Evolutionary conservation across 352 stramenopile species (phyloP).

Genomic region (Phytophthora sansomeana): DNA sequence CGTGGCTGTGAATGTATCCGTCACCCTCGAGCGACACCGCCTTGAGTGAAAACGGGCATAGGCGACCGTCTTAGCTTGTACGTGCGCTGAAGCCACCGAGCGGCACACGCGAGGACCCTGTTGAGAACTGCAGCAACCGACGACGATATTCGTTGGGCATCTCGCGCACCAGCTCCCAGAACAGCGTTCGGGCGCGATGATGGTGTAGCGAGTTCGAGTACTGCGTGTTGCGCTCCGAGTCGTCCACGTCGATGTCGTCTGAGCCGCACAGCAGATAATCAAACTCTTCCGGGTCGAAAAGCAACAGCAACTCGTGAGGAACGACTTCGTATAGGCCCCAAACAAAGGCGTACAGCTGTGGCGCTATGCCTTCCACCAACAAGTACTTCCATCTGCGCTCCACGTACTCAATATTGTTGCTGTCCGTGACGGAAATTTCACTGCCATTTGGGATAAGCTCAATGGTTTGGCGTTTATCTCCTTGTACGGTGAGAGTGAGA

Average conservation of each 20-base stretch:
- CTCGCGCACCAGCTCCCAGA: slow-evolving; percentile 79
- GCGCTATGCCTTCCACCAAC: slow-evolving; percentile 88
- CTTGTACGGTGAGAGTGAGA: slow-evolving; percentile 47
- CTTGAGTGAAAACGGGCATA: slow-evolving; percentile 63
- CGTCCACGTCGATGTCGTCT: slow-evolving; percentile 92
- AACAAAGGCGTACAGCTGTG: slow-evolving; percentile 82
- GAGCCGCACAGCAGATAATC: slow-evolving; percentile 95
- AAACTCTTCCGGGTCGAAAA: slow-evolving; percentile 97
- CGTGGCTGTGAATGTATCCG: slow-evolving; percentile 60
- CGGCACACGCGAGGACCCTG: slow-evolving; percentile 62
- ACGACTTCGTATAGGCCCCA: slow-evolving; percentile 96
- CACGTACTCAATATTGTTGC: slow-evolving; percentile 92
- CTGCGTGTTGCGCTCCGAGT: slow-evolving; percentile 91
- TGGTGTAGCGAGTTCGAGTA: slow-evolving; percentile 39
- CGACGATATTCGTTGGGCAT: slow-evolving; percentile 56
- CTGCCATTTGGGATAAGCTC: slow-evolving; percentile 43
- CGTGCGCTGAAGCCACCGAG: slow-evolving; percentile 52
- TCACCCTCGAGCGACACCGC: slow-evolving; percentile 39
- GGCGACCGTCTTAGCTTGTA: slow-evolving; percentile 57
- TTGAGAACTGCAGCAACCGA: slow-evolving; percentile 63
- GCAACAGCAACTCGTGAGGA: slow-evolving; percentile 88
- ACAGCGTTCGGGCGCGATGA: slow-evolving; percentile 37
- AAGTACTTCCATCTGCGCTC: slow-evolving; percentile 92
- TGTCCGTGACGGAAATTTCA: slow-evolving; percentile 86
- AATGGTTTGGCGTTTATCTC: slow-evolving; percentile 21